These are phyloP conservation scores for Penicillium sp. DNA, from an alignment of 2,329 filamentous ascomycete genomes.

Conservation along the genomic window DNA sequence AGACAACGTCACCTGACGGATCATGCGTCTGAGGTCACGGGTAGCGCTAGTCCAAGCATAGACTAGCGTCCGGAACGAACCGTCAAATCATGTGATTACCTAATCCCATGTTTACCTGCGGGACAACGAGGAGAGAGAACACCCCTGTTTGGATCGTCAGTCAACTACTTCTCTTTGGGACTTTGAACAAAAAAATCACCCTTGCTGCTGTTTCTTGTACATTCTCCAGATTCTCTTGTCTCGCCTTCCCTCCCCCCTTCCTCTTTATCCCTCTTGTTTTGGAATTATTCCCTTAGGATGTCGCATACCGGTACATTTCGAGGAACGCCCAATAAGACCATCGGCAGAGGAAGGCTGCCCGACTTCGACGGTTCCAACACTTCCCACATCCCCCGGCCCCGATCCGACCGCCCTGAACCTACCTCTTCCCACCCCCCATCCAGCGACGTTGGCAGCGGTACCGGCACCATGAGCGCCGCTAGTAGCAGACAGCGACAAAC, in stretches of 20 bases:
- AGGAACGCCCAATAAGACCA: slow-evolving; percentile 56
- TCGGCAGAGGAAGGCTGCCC: slow-evolving; percentile 56
- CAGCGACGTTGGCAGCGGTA: slow-evolving; percentile 49
- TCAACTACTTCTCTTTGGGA: slow-evolving; percentile 23
- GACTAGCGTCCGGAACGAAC: slow-evolving; percentile 25
- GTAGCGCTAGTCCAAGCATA: neutral
- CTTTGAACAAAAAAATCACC: slow-evolving; percentile 12
- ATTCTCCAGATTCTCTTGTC: slow-evolving; percentile 15
- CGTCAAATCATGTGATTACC: slow-evolving; percentile 11
- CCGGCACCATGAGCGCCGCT: slow-evolving; percentile 74
- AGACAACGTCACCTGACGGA: neutral
- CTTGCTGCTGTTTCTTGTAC: slow-evolving; percentile 18
- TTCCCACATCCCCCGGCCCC: slow-evolving; percentile 63
- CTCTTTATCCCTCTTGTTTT: slow-evolving; percentile 10
- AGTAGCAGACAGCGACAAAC: slow-evolving; percentile 94
- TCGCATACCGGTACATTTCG: slow-evolving; percentile 62
- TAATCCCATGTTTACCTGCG: slow-evolving; percentile 25
- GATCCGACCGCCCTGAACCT: slow-evolving; percentile 60
- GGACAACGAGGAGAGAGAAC: slow-evolving; percentile 15
- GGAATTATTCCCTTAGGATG: slow-evolving; percentile 45
- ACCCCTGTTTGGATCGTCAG: slow-evolving; percentile 28
- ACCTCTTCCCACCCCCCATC: slow-evolving; percentile 36
- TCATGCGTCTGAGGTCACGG: slow-evolving; percentile 18
- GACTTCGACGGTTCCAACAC: slow-evolving; percentile 52
- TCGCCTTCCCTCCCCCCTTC: slow-evolving; percentile 10